phyloP scores from a whole-genome alignment of 352 stramenopile species.

The Phytophthora chlamydospora region DNA sequence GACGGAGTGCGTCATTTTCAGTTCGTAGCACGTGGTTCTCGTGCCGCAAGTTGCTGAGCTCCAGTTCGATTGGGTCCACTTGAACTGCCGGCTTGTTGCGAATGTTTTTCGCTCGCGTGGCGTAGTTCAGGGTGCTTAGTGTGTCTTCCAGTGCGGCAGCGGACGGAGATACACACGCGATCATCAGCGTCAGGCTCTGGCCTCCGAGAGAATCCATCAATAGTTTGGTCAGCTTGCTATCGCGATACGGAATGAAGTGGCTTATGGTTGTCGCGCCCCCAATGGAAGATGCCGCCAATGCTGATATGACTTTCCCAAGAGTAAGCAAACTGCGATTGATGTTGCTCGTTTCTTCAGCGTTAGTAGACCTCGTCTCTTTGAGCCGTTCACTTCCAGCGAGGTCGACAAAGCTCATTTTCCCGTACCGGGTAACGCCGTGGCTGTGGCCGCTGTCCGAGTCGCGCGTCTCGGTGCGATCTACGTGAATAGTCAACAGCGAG shows the following conservation, averaged over 20 bases:
- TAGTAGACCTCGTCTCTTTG: conserved; percentile 75
- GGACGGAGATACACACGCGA: conserved; percentile 82
- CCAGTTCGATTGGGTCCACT: conserved; percentile 66
- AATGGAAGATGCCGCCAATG: conserved; percentile 54
- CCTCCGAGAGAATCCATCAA: conserved; percentile 87
- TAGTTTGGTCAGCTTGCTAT: conserved; percentile 88
- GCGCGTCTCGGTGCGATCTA: conserved; percentile 63
- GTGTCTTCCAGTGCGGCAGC: conserved; percentile 67
- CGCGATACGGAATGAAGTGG: conserved; percentile 79
- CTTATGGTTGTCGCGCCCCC: conserved; percentile 1
- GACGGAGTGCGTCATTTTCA: conserved; percentile 67
- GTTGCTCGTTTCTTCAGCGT: conserved; percentile 78
- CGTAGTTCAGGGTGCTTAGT: conserved; percentile 87
- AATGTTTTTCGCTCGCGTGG: conserved; percentile 85
- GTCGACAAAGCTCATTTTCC: conserved; percentile 87
- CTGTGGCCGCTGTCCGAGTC: conserved; percentile 42
- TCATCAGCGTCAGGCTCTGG: conserved; percentile 85
- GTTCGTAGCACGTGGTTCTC: conserved; percentile 64
- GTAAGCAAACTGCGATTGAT: conserved; percentile 89
- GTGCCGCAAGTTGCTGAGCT: conserved; percentile 63
- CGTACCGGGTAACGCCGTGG: conserved; percentile 59
- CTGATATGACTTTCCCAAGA: conserved; percentile 87
- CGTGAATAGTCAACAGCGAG: conserved; percentile 76
- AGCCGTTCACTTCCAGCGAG: conserved; percentile 77
- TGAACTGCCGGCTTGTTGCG: conserved; percentile 80